Base-by-base conservation (phyloP, 495 filamentous ascomycete species). In the Hypoxylon fuscum region DNA sequence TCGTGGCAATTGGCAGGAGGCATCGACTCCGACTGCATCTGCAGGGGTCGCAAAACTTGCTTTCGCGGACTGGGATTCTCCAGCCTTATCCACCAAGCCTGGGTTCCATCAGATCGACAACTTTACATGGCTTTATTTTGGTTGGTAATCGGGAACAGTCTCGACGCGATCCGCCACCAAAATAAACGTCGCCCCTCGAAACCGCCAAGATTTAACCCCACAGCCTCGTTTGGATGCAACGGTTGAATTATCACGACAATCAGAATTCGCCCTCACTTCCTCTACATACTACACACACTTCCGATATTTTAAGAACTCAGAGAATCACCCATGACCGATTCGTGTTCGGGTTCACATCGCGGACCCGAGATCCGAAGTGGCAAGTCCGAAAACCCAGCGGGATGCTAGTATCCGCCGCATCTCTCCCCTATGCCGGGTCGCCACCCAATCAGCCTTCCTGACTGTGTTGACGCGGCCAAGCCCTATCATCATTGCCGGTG, bases 11-110 rank as follows among this genome's bases (percentile, higher is more conserved):
- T 56, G 34, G 53, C 50, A 55, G 58, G 48, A 62, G 31, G 59
- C 47, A 11, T 53, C 20, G 17, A 29, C 45, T 35, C 34, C 29
- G 41, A 42, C 43, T 58, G 54, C 43, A 63, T 58, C 42, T 40
- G 23, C 64, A 68, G 55, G 64, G 64, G 31, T 68, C 0, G 23
- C 42, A 59, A 65, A 65, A 63, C 64, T 54, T 63, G 64, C 59
- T 68, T 68, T 68, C 47, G 15, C 14, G 34, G 37, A 50, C 54
- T 44, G 54, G 48, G 59, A 37, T 54, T 45, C 11, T 55, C 64
- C 59, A 59, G 64, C 59, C 64, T 68, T 68, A 59, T 56, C 44
- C 54, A 21, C 41, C 35, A 34, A 47, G 29, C 18, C 32, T 41
- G 17, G 47, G 47, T 67, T 49, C 35, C 52, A 59, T 55, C 43